Conservation (phyloP, 768 basidiomycete genomes). For the Lactarius akahatsu region DNA sequence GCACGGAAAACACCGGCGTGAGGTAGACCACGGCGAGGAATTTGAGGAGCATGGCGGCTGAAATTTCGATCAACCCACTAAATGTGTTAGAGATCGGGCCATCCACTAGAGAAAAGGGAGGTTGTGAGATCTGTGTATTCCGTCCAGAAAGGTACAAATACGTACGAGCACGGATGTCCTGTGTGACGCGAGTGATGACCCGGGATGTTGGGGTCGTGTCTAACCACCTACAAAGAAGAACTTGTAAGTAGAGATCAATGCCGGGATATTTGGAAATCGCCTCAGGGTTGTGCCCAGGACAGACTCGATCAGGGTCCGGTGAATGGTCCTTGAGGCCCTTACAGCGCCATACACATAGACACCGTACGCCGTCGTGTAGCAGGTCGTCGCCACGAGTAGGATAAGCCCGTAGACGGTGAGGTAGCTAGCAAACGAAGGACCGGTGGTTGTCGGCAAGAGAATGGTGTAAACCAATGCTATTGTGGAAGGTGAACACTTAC, state of each 20-base stretch:
- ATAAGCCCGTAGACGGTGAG: slow-evolving; percentile 45
- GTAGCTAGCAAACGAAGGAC: slow-evolving; percentile 42
- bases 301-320: slow-evolving; percentile 50
- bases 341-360: slow-evolving; percentile 49
- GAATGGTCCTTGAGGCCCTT: slow-evolving; percentile 55
- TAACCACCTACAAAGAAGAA: slow-evolving; percentile 41
- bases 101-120: slow-evolving; percentile 35
- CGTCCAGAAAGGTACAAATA: background rate
- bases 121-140: background rate
- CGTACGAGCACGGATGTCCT: slow-evolving; percentile 51
- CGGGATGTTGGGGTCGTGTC: slow-evolving; percentile 55
- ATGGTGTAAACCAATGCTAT: background rate
- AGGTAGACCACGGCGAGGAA: slow-evolving; percentile 40
- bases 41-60: slow-evolving; percentile 39
- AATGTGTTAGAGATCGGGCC: slow-evolving; percentile 36
- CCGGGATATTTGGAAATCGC: slow-evolving; percentile 40
- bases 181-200: slow-evolving; percentile 64
- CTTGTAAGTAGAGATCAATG: background rate
- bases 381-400: slow-evolving; percentile 34
- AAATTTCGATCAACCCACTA: slow-evolving; percentile 35
- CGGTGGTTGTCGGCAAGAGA: background rate
- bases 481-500: slow-evolving; percentile 31
- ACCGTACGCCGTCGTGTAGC: slow-evolving; percentile 39
- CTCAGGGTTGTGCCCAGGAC: slow-evolving; percentile 62
- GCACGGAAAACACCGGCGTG: slow-evolving; percentile 43